Evolutionary conservation across 371 early-diverging fungal genomes (phyloP).

Genomic region (Mortierella sp.): DNA sequence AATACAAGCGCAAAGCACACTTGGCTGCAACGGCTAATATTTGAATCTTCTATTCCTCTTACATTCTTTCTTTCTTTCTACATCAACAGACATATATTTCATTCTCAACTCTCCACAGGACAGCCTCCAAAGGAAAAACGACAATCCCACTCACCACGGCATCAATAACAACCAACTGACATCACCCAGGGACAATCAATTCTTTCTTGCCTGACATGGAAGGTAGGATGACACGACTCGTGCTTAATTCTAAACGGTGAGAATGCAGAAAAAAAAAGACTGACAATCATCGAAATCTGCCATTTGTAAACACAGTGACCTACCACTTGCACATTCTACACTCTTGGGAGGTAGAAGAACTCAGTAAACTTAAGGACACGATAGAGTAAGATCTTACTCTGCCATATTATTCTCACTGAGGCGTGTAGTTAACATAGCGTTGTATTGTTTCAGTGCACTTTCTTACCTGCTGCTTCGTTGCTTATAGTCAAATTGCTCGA

Average conservation of each 20-base stretch:
- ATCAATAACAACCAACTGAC: background rate
- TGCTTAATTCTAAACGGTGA: background rate
- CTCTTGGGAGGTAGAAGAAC: conserved; percentile 24
- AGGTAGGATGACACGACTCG: background rate
- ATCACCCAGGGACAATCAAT: background rate
- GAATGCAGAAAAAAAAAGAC: background rate
- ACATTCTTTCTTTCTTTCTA: too few relatives aligned
- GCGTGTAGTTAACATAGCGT: background rate
- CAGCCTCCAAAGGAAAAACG: background rate
- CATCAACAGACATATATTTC: too few relatives aligned
- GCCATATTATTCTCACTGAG: background rate
- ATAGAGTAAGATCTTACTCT: conserved; percentile 17
- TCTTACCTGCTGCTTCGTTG: background rate
- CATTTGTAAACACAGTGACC: conserved; percentile 6
- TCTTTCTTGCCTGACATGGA: background rate
- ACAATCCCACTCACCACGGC: background rate
- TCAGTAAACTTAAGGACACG: conserved; percentile 19
- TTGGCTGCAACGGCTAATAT: too few relatives aligned
- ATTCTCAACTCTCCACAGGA: too few relatives aligned
- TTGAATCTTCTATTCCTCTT: too few relatives aligned
- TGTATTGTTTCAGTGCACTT: background rate
- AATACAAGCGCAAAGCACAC: too few relatives aligned
- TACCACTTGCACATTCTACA: conserved; percentile 33
- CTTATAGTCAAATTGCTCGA: conserved; percentile 27
- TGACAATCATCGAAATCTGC: background rate